phyloP scores from a whole-genome alignment of 2,329 filamentous ascomycete genomes.

The Aspergillus fischeri region DNA sequence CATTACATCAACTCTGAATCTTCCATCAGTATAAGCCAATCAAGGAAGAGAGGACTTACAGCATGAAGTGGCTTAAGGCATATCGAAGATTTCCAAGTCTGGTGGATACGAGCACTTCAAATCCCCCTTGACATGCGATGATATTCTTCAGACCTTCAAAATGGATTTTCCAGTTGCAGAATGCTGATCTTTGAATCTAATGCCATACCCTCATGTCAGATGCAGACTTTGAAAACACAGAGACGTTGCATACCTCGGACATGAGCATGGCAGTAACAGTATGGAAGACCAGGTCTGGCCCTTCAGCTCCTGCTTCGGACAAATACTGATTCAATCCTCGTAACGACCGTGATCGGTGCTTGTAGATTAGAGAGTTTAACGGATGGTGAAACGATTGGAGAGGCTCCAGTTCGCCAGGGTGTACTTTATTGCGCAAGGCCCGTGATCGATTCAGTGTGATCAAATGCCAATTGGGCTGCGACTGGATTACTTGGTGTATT shows the following conservation, averaged over 20 bases:
- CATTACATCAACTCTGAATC: background rate
- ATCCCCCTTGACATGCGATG: background rate
- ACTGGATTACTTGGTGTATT: background rate
- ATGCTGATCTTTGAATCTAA: background rate
- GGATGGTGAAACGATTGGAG: background rate
- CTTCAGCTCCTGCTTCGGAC: background rate
- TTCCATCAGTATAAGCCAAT: background rate
- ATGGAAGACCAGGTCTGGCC: background rate
- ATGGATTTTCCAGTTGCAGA: background rate
- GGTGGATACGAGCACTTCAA: background rate
- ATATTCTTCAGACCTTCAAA: background rate
- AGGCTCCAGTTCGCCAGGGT: background rate
- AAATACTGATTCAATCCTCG: background rate
- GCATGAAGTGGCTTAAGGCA: background rate
- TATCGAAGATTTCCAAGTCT: background rate
- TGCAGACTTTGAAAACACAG: background rate
- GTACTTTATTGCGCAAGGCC: background rate
- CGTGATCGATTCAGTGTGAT: background rate
- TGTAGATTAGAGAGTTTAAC: background rate
- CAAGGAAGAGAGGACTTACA: background rate
- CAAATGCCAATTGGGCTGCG: background rate
- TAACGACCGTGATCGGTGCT: background rate
- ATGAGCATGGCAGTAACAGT: background rate
- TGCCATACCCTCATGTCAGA: background rate
- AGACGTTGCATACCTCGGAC: background rate